Evolutionary conservation across 495 filamentous ascomycete genomes (phyloP).

Genomic region (Talaromyces thailandensis): DNA sequence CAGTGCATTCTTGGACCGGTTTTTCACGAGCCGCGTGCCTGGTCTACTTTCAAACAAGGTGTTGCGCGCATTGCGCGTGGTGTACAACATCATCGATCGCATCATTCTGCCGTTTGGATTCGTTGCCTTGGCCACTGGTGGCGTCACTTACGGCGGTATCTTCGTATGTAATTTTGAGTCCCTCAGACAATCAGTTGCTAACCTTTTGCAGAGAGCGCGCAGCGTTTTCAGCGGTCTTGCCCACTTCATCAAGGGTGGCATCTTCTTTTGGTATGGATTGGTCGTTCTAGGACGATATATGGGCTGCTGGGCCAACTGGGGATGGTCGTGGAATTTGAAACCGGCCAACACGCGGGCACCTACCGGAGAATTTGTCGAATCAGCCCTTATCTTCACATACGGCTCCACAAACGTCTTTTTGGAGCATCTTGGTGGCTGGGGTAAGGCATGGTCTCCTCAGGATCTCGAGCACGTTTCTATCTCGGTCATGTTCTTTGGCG

Average conservation of each 20-base stretch:
- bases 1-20: constrained; percentile 35
- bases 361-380: constrained; percentile 83
- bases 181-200: not conserved
- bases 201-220: constrained; percentile 37
- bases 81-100: constrained; percentile 54
- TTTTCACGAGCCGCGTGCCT: constrained; percentile 38
- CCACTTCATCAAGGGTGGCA: constrained; percentile 94
- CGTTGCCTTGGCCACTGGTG: constrained; percentile 51
- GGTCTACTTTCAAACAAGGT: constrained; percentile 52
- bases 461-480: constrained; percentile 94
- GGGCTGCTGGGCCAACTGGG: constrained; percentile 82
- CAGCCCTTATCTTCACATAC: constrained; percentile 79
- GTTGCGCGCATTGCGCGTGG: constrained; percentile 45
- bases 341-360: constrained; percentile 46
- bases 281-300: constrained; percentile 84
- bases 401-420: constrained; percentile 86
- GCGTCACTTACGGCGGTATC: constrained; percentile 60
- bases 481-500: constrained; percentile 88
- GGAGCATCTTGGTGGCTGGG: constrained; percentile 73
- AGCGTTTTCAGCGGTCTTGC: constrained; percentile 79
- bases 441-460: constrained; percentile 58
- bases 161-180: constrained; percentile 42
- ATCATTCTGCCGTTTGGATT: constrained; percentile 59
- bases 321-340: constrained; percentile 93
- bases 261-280: constrained; percentile 92